Conservation (phyloP, 192 early-diverging fungal species). For the Backusella westeae region DNA sequence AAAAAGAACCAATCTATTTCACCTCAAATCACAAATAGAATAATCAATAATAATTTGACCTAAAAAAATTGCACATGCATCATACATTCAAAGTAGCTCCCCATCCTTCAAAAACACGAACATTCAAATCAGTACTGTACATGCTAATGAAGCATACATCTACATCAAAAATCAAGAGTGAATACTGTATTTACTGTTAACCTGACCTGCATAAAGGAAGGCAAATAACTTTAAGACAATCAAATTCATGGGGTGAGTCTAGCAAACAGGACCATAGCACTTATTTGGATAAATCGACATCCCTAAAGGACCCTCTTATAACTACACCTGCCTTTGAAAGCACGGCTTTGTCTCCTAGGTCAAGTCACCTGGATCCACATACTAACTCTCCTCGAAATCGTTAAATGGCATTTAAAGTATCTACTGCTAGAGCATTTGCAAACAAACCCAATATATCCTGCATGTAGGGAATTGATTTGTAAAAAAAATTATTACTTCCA, state of each 20-base stretch:
- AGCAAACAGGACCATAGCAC: background rate
- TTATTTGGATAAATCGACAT: background rate
- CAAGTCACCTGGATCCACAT: background rate
- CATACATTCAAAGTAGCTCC: background rate
- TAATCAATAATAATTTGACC: too few species aligned
- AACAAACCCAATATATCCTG: background rate
- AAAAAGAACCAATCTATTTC: too few species aligned
- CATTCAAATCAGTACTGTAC: background rate
- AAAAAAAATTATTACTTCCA: too few species aligned
- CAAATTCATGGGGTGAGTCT: background rate
- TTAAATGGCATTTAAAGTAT: too few species aligned
- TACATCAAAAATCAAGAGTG: background rate
- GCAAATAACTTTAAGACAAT: background rate
- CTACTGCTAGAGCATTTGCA: background rate
- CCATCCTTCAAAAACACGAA: background rate
- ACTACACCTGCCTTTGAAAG: background rate
- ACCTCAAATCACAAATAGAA: background rate
- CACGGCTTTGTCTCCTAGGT: background rate
- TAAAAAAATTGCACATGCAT: background rate
- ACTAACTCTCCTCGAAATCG: background rate
- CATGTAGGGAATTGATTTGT: too few species aligned
- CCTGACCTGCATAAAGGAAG: background rate
- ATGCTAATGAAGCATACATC: too few species aligned
- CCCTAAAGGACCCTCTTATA: background rate
- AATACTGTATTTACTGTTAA: background rate